Percentiles rank a stretch among this genome's conserved stretches.
Conservation (phyloP, 192 early-diverging fungal species). For the Jimgerdemannia flammicorona region DNA sequence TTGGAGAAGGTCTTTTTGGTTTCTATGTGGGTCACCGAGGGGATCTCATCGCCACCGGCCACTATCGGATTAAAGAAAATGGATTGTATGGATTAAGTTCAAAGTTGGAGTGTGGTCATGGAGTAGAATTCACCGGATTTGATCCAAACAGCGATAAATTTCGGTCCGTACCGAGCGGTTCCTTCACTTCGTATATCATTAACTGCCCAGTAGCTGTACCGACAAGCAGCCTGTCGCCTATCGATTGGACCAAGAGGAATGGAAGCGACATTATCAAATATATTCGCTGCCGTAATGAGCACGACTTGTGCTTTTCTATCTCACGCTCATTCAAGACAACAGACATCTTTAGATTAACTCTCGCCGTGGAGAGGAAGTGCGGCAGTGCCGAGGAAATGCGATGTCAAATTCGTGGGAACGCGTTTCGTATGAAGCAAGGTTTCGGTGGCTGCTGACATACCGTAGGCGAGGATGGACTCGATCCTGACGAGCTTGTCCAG, state of each 20-base stretch:
- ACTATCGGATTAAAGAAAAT: slow-evolving; percentile 13
- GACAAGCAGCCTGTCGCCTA: slow-evolving; percentile 69
- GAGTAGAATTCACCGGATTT: no score
- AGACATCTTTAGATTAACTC: no score
- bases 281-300: no score
- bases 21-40: slow-evolving; percentile 55
- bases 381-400: no score
- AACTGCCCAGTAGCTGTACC: slow-evolving; percentile 67
- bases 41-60: slow-evolving; percentile 43
- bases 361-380: background rate
- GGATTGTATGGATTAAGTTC: slow-evolving; percentile 1
- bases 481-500: slow-evolving; percentile 69
- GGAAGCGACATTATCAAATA: slow-evolving; percentile 9
- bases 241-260: background rate
- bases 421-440: background rate
- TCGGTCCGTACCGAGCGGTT: slow-evolving; percentile 41
- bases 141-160: background rate
- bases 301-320: no score
- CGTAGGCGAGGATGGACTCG: slow-evolving; percentile 66
- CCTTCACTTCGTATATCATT: slow-evolving; percentile 63
- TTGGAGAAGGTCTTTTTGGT: slow-evolving; percentile 68
- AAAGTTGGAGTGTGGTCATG: background rate
- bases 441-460: slow-evolving; percentile 14
- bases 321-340: no score
- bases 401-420: no score